Evolutionary conservation across 2,329 filamentous ascomycete species (phyloP).

Genomic region (Aureobasidium sp.): DNA sequence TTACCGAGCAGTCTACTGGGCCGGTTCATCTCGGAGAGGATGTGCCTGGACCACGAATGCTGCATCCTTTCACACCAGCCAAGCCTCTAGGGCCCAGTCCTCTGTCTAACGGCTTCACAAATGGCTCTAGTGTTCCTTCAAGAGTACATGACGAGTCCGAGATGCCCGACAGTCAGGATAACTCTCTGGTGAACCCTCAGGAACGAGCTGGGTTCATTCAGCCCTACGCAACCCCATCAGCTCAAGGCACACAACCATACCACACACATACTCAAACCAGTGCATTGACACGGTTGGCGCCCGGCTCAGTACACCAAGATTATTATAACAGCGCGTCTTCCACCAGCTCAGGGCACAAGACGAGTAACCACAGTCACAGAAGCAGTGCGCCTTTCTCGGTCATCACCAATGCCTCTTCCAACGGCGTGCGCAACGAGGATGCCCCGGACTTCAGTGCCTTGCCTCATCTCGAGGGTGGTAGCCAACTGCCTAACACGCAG

Average conservation of each 20-base stretch:
- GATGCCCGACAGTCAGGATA: constrained; percentile 38
- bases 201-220: constrained; percentile 29
- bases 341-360: constrained; percentile 73
- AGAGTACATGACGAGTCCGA: constrained; percentile 36
- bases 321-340: constrained; percentile 84
- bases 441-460: constrained; percentile 49
- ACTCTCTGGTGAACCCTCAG: constrained; percentile 22
- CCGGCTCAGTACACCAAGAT: constrained; percentile 53
- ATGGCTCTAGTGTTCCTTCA: constrained; percentile 37
- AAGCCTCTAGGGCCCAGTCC: constrained; percentile 52
- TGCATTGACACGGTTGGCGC: constrained; percentile 52
- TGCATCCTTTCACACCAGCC: constrained; percentile 40
- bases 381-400: constrained; percentile 47
- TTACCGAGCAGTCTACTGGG: constrained; percentile 38
- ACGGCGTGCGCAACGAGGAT: constrained; percentile 48
- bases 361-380: constrained; percentile 42
- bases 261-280: constrained; percentile 58
- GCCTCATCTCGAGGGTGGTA: constrained; percentile 43
- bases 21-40: constrained; percentile 55
- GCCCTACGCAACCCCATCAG: constrained; percentile 22
- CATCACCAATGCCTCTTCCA: constrained; percentile 40
- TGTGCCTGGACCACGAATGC: constrained; percentile 46
- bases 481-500: constrained; percentile 60
- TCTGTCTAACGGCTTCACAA: constrained; percentile 52
- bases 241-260: constrained; percentile 34